phyloP scores from a whole-genome alignment of 345 rosid species.

The Rubroshorea leprosula region DNA sequence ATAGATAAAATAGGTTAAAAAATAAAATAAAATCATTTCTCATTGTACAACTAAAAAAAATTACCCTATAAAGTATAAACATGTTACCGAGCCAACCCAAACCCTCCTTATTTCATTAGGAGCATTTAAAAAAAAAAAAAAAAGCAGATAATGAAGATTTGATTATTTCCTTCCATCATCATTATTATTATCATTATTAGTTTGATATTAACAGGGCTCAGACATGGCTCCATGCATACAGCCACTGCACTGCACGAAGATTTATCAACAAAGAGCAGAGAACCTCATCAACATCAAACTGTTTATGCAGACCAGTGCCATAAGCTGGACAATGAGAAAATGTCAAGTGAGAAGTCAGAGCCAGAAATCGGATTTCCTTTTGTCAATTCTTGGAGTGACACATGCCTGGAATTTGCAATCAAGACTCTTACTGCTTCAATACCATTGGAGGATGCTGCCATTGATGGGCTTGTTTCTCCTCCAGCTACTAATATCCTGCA shows the following conservation, averaged over 20 bases:
- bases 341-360: constrained; percentile 14
- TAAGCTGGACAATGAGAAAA: background rate
- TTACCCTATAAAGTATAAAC: too few relatives aligned
- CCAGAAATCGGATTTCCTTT: background rate
- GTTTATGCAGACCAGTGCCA: background rate
- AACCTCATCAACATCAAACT: constrained; percentile 13
- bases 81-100: too few relatives aligned
- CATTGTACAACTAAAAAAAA: too few relatives aligned
- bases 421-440: background rate
- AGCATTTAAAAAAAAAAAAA: too few relatives aligned
- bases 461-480: background rate
- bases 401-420: background rate
- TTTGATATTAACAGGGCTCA: background rate
- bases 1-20: too few relatives aligned
- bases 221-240: constrained; percentile 1
- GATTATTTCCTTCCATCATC: too few relatives aligned
- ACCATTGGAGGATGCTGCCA: background rate
- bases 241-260: background rate
- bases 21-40: too few relatives aligned
- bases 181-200: too few relatives aligned
- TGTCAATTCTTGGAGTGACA: too few relatives aligned
- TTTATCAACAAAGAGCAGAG: constrained; percentile 14
- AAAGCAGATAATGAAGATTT: too few relatives aligned
- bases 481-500: background rate
- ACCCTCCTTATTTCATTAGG: too few relatives aligned